Percentiles rank a stretch among this genome's conserved stretches.
Evolutionary conservation across 805 yeast genomes (phyloP).

Genomic region (Ogataea chonburiensis): DNA sequence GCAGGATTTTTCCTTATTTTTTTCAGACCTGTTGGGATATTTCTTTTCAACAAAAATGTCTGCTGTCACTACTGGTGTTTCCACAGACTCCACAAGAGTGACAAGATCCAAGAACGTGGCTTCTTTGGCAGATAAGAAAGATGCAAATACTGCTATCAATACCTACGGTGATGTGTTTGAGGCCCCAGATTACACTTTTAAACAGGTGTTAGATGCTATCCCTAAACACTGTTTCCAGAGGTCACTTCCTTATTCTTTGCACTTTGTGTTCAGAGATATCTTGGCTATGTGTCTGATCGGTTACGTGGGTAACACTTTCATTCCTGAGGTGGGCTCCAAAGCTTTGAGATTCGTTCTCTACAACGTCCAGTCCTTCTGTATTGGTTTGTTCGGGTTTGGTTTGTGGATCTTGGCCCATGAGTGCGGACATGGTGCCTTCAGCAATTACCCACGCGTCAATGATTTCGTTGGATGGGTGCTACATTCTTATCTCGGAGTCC

Average conservation of each 20-base stretch:
- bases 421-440: constrained; percentile 64
- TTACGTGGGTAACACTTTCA: constrained; percentile 41
- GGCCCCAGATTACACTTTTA: constrained; percentile 62
- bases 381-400: constrained; percentile 55
- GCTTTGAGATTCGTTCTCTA: constrained; percentile 41
- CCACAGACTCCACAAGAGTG: constrained; percentile 12
- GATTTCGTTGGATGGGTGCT: constrained; percentile 60
- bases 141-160: constrained; percentile 41
- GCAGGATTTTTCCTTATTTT: too few species aligned
- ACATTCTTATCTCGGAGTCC: constrained; percentile 56
- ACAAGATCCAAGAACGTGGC: constrained; percentile 25
- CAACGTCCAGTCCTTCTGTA: constrained; percentile 38
- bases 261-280: constrained; percentile 55
- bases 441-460: constrained; percentile 51
- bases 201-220: constrained; percentile 54
- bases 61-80: constrained; percentile 16
- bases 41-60: constrained; percentile 13
- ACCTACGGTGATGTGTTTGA: constrained; percentile 53
- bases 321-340: constrained; percentile 40
- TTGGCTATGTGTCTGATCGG: constrained; percentile 43
- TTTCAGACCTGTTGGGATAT: neutral
- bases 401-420: constrained; percentile 64
- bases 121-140: constrained; percentile 15
- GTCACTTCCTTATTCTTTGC: constrained; percentile 46
- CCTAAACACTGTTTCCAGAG: constrained; percentile 63